Evolutionary conservation across 352 stramenopile species (phyloP).

Genomic region (Phytophthora quininea): DNA sequence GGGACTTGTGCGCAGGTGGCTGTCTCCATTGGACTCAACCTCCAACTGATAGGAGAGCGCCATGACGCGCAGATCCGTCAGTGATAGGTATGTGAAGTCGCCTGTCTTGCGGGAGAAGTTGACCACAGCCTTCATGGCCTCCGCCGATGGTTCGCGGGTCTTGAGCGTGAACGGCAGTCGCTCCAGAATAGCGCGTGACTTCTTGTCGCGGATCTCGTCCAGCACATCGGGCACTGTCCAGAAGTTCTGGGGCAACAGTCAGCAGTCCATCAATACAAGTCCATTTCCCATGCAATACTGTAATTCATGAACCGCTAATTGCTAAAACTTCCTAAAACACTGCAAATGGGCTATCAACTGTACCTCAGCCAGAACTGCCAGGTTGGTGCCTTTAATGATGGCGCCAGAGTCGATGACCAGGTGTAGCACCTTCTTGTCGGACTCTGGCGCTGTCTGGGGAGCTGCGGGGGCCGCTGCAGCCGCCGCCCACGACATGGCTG

Average conservation of each 20-base stretch:
- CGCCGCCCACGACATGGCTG: slow-evolving; percentile 14
- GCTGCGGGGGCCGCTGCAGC: slow-evolving; percentile 9
- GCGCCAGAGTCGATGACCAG: slow-evolving; percentile 87
- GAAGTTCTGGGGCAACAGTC: slow-evolving; percentile 55
- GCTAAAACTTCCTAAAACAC: not conserved
- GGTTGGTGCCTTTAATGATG: slow-evolving; percentile 88
- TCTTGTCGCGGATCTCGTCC: slow-evolving; percentile 84
- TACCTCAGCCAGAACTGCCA: slow-evolving; percentile 77
- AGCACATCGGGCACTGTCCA: slow-evolving; percentile 89
- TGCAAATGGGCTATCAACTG: not conserved
- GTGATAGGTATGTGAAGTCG: slow-evolving; percentile 85
- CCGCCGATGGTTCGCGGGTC: slow-evolving; percentile 80
- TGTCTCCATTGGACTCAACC: slow-evolving; percentile 66
- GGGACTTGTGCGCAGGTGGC: slow-evolving; percentile 76
- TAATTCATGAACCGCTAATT: not conserved
- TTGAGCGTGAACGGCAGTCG: slow-evolving; percentile 77
- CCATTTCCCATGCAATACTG: no score
- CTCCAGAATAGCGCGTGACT: slow-evolving; percentile 70
- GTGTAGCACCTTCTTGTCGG: slow-evolving; percentile 75
- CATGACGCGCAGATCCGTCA: slow-evolving; percentile 89
- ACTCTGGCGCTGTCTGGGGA: slow-evolving; percentile 5
- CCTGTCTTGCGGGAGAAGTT: slow-evolving; percentile 88
- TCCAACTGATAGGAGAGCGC: slow-evolving; percentile 89
- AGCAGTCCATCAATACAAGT: no score
- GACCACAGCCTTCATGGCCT: slow-evolving; percentile 80